phyloP scores from a whole-genome alignment of 176 grass and related monocot genomes.

The Aechmea fasciata region DNA sequence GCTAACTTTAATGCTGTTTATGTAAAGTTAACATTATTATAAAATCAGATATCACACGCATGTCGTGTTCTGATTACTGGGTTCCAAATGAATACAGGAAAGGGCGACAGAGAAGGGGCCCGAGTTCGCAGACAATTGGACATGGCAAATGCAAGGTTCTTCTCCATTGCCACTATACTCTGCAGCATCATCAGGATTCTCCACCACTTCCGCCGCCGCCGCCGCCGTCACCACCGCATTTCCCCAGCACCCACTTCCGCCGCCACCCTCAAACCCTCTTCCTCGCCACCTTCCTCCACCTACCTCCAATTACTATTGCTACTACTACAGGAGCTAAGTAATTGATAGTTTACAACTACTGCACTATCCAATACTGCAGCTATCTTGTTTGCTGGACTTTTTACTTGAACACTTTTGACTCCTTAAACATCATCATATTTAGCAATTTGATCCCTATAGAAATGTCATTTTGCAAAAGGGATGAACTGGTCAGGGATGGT shows the following conservation, averaged over 20 bases:
- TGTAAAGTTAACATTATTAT: no score
- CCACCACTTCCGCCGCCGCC: conserved; percentile 25
- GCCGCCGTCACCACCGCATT: background rate
- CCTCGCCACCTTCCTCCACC: background rate
- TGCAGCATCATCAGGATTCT: conserved; percentile 99
- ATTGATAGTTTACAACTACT: no score
- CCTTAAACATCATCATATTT: no score
- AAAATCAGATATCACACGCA: background rate
- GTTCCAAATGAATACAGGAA: conserved; percentile 35
- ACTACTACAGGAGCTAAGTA: background rate
- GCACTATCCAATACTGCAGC: no score
- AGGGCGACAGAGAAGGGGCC: conserved; percentile 39
- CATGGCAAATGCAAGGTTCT: conserved; percentile 59
- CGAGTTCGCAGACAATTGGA: conserved; percentile 33
- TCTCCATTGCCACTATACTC: conserved; percentile 39
- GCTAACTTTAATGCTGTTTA: no score
- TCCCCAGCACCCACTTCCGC: background rate
- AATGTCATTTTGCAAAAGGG: no score
- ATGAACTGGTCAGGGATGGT: no score
- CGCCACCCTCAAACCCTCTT: background rate
- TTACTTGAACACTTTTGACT: no score
- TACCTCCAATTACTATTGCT: background rate
- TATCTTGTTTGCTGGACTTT: no score
- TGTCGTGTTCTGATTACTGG: background rate
- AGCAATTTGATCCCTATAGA: no score